These are phyloP conservation scores for Scytalidium lignicola DNA, from an alignment of 2,329 filamentous ascomycete species.

Conservation along the genomic window DNA sequence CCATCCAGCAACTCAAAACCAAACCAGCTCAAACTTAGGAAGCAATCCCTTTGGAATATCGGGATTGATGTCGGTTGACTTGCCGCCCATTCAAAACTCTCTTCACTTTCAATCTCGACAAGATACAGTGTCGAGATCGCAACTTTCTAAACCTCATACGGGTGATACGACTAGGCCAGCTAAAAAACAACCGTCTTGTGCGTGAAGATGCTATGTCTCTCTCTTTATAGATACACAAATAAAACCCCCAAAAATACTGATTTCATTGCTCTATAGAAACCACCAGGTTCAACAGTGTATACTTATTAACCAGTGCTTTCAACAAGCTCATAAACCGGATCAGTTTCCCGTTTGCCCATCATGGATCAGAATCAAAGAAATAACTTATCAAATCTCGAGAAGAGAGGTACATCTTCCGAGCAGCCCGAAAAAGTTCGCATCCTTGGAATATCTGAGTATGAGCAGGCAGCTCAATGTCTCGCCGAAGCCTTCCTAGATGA, in stretches of 20 bases:
- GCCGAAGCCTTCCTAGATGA: conserved; percentile 75
- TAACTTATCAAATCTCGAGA: conserved; percentile 20
- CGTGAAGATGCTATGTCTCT: conserved; percentile 4
- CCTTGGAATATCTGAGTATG: conserved; percentile 62
- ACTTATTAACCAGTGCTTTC: background rate
- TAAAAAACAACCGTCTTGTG: conserved; percentile 24
- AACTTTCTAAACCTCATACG: conserved; percentile 50
- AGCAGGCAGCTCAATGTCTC: conserved; percentile 65
- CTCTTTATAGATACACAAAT: background rate
- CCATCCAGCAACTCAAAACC: background rate
- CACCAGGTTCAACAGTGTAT: conserved; percentile 2
- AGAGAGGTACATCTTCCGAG: conserved; percentile 20
- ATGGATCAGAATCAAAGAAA: conserved; percentile 34
- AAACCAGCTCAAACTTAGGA: too few relatives aligned
- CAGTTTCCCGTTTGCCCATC: conserved; percentile 14
- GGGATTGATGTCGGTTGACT: conserved; percentile 54
- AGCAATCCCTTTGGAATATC: conserved; percentile 12
- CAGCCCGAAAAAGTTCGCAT: conserved; percentile 54
- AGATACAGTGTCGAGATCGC: conserved; percentile 50
- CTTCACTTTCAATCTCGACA: conserved; percentile 51
- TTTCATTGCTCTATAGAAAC: conserved; percentile 24
- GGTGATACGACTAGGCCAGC: conserved; percentile 36
- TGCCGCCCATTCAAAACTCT: conserved; percentile 47
- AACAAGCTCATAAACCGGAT: too few relatives aligned
- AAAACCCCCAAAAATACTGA: too few relatives aligned